These are phyloP conservation scores for Phytophthora tubulina DNA, from an alignment of 352 stramenopile species.

Conservation along the genomic window DNA sequence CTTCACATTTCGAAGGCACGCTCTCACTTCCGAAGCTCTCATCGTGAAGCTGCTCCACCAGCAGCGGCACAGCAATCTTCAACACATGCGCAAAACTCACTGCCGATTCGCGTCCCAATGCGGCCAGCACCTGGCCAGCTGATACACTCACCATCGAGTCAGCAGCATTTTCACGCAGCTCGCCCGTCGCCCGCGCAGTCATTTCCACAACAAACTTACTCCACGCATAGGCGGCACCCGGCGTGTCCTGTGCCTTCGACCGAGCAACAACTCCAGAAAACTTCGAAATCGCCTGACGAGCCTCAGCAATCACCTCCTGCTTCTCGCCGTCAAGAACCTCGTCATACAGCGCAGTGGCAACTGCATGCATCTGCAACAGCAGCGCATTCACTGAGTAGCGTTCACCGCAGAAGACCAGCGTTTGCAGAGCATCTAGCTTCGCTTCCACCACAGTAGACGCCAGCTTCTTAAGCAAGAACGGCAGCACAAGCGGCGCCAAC, in stretches of 20 bases:
- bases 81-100: slow-evolving; percentile 80
- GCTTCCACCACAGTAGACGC: slow-evolving; percentile 77
- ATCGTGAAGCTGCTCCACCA: slow-evolving; percentile 69
- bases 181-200: slow-evolving; percentile 66
- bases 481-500: slow-evolving; percentile 82
- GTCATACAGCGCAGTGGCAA: slow-evolving; percentile 80
- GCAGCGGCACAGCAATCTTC: slow-evolving; percentile 63
- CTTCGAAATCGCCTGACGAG: slow-evolving; percentile 68
- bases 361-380: slow-evolving; percentile 72
- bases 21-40: slow-evolving; percentile 41
- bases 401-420: slow-evolving; percentile 85
- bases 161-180: slow-evolving; percentile 75
- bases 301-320: slow-evolving; percentile 78
- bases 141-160: slow-evolving; percentile 87
- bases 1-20: slow-evolving; percentile 72
- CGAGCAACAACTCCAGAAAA: slow-evolving; percentile 72
- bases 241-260: slow-evolving; percentile 62
- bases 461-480: slow-evolving; percentile 92
- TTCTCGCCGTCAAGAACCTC: slow-evolving; percentile 89
- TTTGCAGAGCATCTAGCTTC: slow-evolving; percentile 85
- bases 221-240: slow-evolving; percentile 79
- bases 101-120: slow-evolving; percentile 72
- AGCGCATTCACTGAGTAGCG: slow-evolving; percentile 84
- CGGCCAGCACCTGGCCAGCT: slow-evolving; percentile 72
- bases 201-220: slow-evolving; percentile 88